A percentile compares a stretch with the other conserved stretches of the same genome.
These are phyloP conservation scores for Pseudogymnoascus sp. DNA, from an alignment of 2,329 filamentous ascomycete species.

Conservation along the genomic window DNA sequence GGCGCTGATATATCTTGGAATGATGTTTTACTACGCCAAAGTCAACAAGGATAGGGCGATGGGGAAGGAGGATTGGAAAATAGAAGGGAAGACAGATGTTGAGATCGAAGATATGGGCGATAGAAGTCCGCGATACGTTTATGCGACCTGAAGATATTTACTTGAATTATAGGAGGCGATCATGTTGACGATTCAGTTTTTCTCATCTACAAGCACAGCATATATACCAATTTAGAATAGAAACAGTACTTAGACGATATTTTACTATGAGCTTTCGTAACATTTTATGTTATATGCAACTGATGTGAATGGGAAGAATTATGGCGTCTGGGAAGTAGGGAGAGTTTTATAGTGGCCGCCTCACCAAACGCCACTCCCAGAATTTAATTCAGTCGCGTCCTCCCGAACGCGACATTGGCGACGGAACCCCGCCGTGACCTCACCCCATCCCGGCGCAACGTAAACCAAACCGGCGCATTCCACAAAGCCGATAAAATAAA, in stretches of 20 bases:
- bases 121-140: constrained; percentile 30
- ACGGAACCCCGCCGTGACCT: constrained; percentile 1
- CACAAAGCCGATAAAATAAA: not conserved
- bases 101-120: constrained; percentile 40
- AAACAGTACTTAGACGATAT: not conserved
- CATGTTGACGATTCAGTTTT: not conserved
- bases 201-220: constrained; percentile 1
- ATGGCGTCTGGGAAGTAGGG: not conserved
- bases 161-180: not conserved
- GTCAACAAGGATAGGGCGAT: constrained; percentile 33
- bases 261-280: not conserved
- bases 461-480: not conserved
- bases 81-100: constrained; percentile 36
- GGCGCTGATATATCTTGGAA: constrained; percentile 24
- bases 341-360: not conserved
- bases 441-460: not conserved
- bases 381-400: constrained; percentile 1
- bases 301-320: not conserved
- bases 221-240: constrained; percentile 5
- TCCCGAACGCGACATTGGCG: not conserved
- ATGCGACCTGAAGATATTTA: constrained; percentile 11
- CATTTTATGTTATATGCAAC: not conserved
- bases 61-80: constrained; percentile 34
- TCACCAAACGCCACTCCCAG: not conserved
- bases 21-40: constrained; percentile 28